Base-by-base conservation (phyloP, 2,329 filamentous ascomycete species). In the Talaromyces sp. region DNA sequence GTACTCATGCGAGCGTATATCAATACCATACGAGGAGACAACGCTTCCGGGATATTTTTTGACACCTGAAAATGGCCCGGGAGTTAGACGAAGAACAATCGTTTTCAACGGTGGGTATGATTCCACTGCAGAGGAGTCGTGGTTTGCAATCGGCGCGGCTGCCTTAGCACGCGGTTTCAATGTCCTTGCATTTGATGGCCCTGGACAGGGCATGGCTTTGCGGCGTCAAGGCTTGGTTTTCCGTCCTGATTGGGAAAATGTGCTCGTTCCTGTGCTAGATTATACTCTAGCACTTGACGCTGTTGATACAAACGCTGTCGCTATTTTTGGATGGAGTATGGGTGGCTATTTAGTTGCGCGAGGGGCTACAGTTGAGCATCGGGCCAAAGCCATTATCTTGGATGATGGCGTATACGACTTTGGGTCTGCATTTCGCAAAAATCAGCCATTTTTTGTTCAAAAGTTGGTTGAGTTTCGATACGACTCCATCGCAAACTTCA, bases 171-270 rank as follows among this genome's bases (percentile, higher is more conserved):
- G 72, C 28, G 72, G 72, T 17, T 74, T 68, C 60, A 72, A 72
- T 59, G 65, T 69, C 51, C 63, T 74, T 28, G 65, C 68, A 11
- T 75, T 71, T 60, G 72, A 75, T 63, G 72, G 72, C 1, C 72
- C 72, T 1, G 73, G 73, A 9, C 73, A 75, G 39, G 67, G 66
- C 0, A 64, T 66, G 13, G 69, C 70, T 28, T 64, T 68, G 9
- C 65, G 69, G n/a, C 51, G 65, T 22, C 67, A 72, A 49, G 60
- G 65, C 33, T 57, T 71, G 17, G 66, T 64, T 27, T 74, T 74
- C 60, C 66, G 69, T 11, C 64, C 57, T 9, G 71, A 74, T 27
- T 75, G 72, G 71, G 71, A 73, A 63, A 63, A 62, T 13, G 69
- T 69, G 0, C 64, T 75, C 0, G 67, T 59, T 1, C 72, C 71